phyloP scores from a whole-genome alignment of 768 basidiomycete species.

The Pleurotus citrinopileatus region DNA sequence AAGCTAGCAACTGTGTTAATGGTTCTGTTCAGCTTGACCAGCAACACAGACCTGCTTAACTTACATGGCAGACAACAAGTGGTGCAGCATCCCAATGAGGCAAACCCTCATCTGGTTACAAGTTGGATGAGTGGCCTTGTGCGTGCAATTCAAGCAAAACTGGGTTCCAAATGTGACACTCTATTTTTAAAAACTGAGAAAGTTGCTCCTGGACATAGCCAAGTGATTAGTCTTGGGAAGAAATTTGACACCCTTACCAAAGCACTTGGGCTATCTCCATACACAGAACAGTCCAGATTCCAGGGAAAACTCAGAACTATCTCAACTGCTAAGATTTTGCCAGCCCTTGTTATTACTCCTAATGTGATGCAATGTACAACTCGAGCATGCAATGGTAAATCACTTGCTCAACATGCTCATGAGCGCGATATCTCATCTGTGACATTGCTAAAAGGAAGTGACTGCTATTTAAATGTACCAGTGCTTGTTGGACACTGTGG shows the following conservation, averaged over 20 bases:
- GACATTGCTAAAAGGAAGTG: conserved; percentile 13
- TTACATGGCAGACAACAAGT: background rate
- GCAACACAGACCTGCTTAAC: background rate
- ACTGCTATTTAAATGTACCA: background rate
- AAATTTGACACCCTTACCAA: too few relatives aligned
- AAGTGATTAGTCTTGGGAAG: too few relatives aligned
- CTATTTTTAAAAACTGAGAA: too few relatives aligned
- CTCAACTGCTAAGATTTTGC: conserved; percentile 1
- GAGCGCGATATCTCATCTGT: conserved; percentile 16
- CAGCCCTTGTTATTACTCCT: conserved; percentile 16
- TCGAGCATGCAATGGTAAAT: conserved; percentile 9
- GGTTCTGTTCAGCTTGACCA: background rate
- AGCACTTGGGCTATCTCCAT: too few relatives aligned
- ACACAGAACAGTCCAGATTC: too few relatives aligned
- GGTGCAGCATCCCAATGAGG: too few relatives aligned
- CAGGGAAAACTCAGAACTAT: too few relatives aligned
- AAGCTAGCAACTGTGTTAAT: background rate
- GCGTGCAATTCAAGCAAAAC: background rate
- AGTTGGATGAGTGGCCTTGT: background rate
- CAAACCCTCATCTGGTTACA: too few relatives aligned
- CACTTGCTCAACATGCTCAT: conserved; percentile 9
- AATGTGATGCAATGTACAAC: conserved; percentile 13
- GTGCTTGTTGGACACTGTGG: background rate
- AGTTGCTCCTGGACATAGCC: too few relatives aligned
- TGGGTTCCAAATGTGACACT: background rate